Evolutionary conservation across 2,329 filamentous ascomycete species (phyloP), one percentile per base, ranked within the genome.

Genomic region (Lachnellula suecica): DNA sequence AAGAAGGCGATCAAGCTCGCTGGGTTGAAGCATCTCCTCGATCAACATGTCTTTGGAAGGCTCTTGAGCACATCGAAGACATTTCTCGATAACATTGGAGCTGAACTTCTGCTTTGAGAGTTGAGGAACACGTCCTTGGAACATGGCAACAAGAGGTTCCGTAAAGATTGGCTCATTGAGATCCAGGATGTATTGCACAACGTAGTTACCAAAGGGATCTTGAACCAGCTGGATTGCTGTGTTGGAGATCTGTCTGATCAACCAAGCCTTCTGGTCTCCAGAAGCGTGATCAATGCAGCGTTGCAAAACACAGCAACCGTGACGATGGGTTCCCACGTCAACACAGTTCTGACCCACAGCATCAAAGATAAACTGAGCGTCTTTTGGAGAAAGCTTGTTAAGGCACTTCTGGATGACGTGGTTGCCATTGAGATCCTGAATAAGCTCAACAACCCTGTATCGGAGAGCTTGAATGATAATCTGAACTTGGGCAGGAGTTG

Each of bases 331-430:
- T 56, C 94, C 94, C 49, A 99, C 94, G 50, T 88, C 86, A 58
- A 97, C 81, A 68, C 91, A 96, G 68, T 94, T 81, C 49, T 79
- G 79, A 58, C 92, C 93, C 59, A 97, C 94, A 47, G 93, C 92
- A 65, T 94, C 88, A 64, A 97, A 97, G 68, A 99, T 97, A 78
- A 99, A 99, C 69, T 96, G 87, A 11, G 92, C 90, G 70, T 97
- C 89, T 45, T 82, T 75, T 2, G 91, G 79, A 59, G 84, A 87
- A 35, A 99, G 85, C 71, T 96, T 95, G 75, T 97, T 99, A 49
- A 99, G 82, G 66, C 94, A 99, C 75, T 99, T 99, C 74, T 99
- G 94, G 59, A 99, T 97, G 65, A 99, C 94, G 66, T 99, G 94
- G 66, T 99, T 99, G 70, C 94, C 94, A 67, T 99, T 99, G 48